Evolutionary conservation across 495 filamentous ascomycete species (phyloP).

Genomic region (Aspergillus conjunctus): DNA sequence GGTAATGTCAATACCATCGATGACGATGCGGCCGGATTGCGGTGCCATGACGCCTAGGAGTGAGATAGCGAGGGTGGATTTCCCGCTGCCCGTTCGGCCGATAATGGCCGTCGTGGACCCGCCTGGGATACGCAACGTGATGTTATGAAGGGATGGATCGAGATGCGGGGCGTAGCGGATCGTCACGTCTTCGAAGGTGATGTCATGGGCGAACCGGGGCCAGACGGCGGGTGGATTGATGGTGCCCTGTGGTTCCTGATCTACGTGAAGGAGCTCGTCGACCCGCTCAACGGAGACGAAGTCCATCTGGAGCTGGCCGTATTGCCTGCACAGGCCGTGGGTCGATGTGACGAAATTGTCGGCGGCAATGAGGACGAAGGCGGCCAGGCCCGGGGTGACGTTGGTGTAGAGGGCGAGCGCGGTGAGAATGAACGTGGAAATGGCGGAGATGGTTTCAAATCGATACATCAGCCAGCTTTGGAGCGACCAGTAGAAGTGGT

Average conservation of each 20-base stretch:
- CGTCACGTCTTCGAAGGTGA: constrained; percentile 74
- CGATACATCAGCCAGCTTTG: constrained; percentile 81
- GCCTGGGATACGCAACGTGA: constrained; percentile 69
- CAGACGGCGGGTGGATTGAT: constrained; percentile 71
- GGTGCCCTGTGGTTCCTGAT: constrained; percentile 68
- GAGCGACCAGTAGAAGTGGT: constrained; percentile 88
- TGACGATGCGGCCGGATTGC: constrained; percentile 54
- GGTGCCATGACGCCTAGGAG: constrained; percentile 61
- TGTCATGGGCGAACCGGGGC: constrained; percentile 68
- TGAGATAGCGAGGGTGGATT: constrained; percentile 66
- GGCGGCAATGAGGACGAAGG: constrained; percentile 62
- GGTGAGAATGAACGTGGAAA: constrained; percentile 71
- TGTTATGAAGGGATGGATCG: constrained; percentile 63
- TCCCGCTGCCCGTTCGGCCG: constrained; percentile 67
- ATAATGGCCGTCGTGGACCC: constrained; percentile 68
- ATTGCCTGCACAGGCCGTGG: constrained; percentile 70
- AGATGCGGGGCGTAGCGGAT: constrained; percentile 76
- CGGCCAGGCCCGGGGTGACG: constrained; percentile 70
- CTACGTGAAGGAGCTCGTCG: constrained; percentile 72
- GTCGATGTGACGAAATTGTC: constrained; percentile 62
- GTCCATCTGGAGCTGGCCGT: constrained; percentile 84
- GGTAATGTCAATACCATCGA: constrained; percentile 62
- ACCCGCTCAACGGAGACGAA: constrained; percentile 86
- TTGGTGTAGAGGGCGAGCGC: constrained; percentile 68
- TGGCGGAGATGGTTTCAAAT: constrained; percentile 69